phyloP scores from a whole-genome alignment of 163 green algal genomes.

The Chloroidium sp. region DNA sequence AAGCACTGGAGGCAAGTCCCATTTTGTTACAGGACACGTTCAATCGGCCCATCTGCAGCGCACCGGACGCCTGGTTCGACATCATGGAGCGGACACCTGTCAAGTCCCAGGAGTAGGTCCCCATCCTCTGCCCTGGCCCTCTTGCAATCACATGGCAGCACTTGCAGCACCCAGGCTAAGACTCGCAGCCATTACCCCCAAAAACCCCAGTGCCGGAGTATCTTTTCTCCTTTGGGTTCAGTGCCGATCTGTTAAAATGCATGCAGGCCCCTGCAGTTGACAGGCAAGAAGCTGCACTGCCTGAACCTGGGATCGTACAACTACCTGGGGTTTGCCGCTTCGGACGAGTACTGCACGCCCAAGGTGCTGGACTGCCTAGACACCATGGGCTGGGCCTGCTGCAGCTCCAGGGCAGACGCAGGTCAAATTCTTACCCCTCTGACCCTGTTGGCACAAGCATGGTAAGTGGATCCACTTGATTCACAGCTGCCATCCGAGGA shows the following conservation, averaged over 20 bases:
- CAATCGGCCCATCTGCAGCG: slow-evolving; percentile 76
- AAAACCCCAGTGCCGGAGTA: no score
- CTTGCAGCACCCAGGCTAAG: no score
- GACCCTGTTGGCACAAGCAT: neutral
- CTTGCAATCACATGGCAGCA: neutral
- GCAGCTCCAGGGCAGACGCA: slow-evolving; percentile 48
- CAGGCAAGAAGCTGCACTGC: slow-evolving; percentile 49
- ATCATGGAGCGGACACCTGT: slow-evolving; percentile 60
- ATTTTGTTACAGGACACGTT: slow-evolving; percentile 44
- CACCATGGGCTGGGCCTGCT: slow-evolving; percentile 50
- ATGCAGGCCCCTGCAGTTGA: slow-evolving; percentile 35
- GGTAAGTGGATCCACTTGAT: neutral
- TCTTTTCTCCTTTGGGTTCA: no score
- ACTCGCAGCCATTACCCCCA: no score
- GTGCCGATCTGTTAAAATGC: no score
- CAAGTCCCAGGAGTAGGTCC: no score
- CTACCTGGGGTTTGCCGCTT: slow-evolving; percentile 96
- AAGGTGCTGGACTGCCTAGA: slow-evolving; percentile 63
- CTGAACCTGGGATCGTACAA: slow-evolving; percentile 98
- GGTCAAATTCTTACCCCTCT: slow-evolving; percentile 21
- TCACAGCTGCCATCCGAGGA: no score
- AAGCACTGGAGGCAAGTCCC: no score
- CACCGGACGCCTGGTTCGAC: slow-evolving; percentile 72
- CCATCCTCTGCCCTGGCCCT: no score
- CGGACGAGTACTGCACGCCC: slow-evolving; percentile 91